Conservation (phyloP, 495 filamentous ascomycete species). For the Aspergillus cristatus region DNA sequence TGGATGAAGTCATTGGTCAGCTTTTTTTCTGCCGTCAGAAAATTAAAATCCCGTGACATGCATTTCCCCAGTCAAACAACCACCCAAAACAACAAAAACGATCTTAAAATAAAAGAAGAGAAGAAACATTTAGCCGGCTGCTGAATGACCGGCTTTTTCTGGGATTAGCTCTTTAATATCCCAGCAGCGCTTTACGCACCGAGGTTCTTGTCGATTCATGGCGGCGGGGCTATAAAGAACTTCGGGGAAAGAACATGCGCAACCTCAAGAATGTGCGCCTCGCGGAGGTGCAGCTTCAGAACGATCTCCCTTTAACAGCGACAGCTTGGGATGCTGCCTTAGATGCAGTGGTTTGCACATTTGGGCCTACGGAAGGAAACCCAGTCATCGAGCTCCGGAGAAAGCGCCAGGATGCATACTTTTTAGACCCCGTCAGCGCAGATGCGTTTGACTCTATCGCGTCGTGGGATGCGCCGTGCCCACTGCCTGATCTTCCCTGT, state of each 20-base stretch:
- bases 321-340: constrained; percentile 67
- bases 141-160: constrained; percentile 1
- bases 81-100: neutral
- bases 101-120: no score
- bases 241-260: constrained; percentile 49
- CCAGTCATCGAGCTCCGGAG: constrained; percentile 55
- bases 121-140: neutral
- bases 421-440: constrained; percentile 25
- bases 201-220: constrained; percentile 20
- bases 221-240: constrained; percentile 31
- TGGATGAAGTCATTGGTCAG: constrained; percentile 44
- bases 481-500: constrained; percentile 54
- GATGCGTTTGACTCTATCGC: constrained; percentile 50
- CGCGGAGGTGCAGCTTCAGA: constrained; percentile 45
- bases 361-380: constrained; percentile 57
- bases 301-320: constrained; percentile 53
- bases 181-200: constrained; percentile 1
- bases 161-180: constrained; percentile 3
- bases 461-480: constrained; percentile 77
- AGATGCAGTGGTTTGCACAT: constrained; percentile 63
- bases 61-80: constrained; percentile 12
- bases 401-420: constrained; percentile 28
- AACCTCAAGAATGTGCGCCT: constrained; percentile 67
- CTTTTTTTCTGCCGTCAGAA: constrained; percentile 24
- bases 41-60: constrained; percentile 36